Evolutionary conservation across 345 rosid genomes (phyloP), one percentile per base, ranked within the genome.

Genomic region (Nasturtium officinale): DNA sequence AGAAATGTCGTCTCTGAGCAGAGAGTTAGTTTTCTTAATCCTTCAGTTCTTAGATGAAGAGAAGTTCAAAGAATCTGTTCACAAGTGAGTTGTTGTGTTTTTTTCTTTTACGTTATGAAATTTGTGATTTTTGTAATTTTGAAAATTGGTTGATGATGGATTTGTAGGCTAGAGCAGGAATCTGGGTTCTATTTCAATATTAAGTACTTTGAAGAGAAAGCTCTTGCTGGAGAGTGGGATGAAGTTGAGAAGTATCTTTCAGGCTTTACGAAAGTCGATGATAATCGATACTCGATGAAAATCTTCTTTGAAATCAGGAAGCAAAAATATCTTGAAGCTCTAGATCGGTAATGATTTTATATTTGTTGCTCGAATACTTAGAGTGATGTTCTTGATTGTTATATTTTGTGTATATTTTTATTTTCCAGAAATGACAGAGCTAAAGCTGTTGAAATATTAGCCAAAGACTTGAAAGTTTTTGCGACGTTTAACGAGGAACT

Each of bases 231-330:
- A 33, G 96, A 92, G 65, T 92, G 98, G 98, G 98, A 92, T 25
- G 98, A 92, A 83, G 92, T 92, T 9, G 98, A 92, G 82, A 83
- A 85, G 28, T 90, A 92, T 80, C 80, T 92, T 16, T 87, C 90
- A 23, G 98, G 98, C 4, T 92, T 87, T 73, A 92, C 98, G 5
- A 92, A 90, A 81, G 96, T 92, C 15, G 98, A 92, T 66, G 98
- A 92, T 73, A 92, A 92, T 65, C 83, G 96, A 7, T 83, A 85
- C 72, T 83, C 88, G 18, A 83, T 83, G 86, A 85, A 83, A 38
- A 83, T 85, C 55, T 85, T 68, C 78, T 85, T 85, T 21, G 88
- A 85, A 79, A 85, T 85, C 66, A 81, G 88, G 68, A 85, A 83
- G 75, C 86, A 83, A 65, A 85, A 85, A 81, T 85, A 85, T 67